phyloP scores from a whole-genome alignment of 225 moss, liverwort and hornwort species.

The Bryum argenteum region DNA sequence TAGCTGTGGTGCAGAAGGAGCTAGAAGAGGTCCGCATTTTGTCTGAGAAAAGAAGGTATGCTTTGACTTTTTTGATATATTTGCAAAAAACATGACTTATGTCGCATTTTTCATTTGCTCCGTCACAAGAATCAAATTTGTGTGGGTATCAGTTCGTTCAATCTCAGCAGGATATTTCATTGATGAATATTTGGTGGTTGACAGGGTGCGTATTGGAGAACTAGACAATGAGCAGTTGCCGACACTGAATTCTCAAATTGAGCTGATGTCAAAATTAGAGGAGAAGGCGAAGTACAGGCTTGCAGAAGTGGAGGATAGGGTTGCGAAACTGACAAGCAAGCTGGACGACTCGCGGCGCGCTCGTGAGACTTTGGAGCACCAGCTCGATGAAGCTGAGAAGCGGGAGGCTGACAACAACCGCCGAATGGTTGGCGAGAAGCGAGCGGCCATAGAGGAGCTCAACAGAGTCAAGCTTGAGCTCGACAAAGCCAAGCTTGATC shows the following conservation, averaged over 20 bases:
- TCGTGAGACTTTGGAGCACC: slow-evolving; percentile 21
- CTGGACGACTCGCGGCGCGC: slow-evolving; percentile 14
- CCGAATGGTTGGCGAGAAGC: slow-evolving; percentile 11
- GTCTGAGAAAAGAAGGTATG: slow-evolving; percentile 32
- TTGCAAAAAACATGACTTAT: neutral
- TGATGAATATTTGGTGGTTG: neutral
- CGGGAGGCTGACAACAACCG: slow-evolving; percentile 14
- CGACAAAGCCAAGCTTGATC: slow-evolving; percentile 12
- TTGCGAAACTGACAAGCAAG: slow-evolving; percentile 17
- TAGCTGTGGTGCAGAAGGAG: slow-evolving; percentile 28
- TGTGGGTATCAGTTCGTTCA: neutral
- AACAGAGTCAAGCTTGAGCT: slow-evolving; percentile 15
- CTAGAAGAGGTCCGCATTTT: slow-evolving; percentile 21
- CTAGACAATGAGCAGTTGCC: slow-evolving; percentile 35
- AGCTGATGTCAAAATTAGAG: slow-evolving; percentile 31
- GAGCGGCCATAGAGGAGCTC: neutral
- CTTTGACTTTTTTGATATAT: neutral
- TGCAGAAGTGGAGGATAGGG: slow-evolving; percentile 18
- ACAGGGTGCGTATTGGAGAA: slow-evolving; percentile 33
- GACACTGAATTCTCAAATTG: slow-evolving; percentile 34
- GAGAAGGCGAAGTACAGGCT: slow-evolving; percentile 8
- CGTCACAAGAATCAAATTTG: neutral
- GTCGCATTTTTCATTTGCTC: neutral
- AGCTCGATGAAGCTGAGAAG: slow-evolving; percentile 32
- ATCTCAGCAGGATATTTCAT: neutral